Base-by-base conservation (phyloP, 768 basidiomycete species). In the Boletus rufocinnamomeus region DNA sequence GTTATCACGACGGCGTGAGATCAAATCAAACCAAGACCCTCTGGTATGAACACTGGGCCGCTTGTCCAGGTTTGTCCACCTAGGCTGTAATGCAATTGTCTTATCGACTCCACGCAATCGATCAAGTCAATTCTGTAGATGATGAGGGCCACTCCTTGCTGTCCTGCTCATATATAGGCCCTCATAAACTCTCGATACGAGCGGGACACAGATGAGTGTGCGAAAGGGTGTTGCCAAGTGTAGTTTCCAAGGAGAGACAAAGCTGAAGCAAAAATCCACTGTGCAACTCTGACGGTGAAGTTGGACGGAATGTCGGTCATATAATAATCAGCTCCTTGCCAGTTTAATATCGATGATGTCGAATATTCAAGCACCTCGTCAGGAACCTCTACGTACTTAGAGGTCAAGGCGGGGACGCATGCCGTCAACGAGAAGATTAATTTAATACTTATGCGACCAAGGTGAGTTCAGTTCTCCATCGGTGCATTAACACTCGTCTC, bases 381-480 rank as follows among this genome's bases (percentile, higher is more conserved):
- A 8, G 10, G 40, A 41, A 41, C 19, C 17, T 13, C 19, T 16
- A n/a, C n/a, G n/a, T n/a, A n/a, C n/a, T n/a, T 98, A 27, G 96
- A 98, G 69, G 87, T 98, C 63, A 88, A 86, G 66, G 78, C 85
- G 28, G 83, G 96, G 21, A 90, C 92, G 2, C 82, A 84, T 34
- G 84, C 88, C 0, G 83, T 95, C 54, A 95, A 96, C 68, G 91
- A 93, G 67, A 97, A 96, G 70, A 94, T 94, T 56, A n/a, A n/a
- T n/a, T n/a, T n/a, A n/a, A n/a, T n/a, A 93, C 90, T 2, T 94
- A 94, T 70, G 90, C 92, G 7, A 87, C 88, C 3, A 92, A 94
- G 78, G 86, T 82, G 47, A 21, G 2, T 35, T 40, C 34, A 38
- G 35, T 6, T 13, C 7, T 2, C 13, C 2, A 3, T 38, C 14